phyloP scores from a whole-genome alignment of 2,329 filamentous ascomycete genomes.

The Arachnomyces sp. region DNA sequence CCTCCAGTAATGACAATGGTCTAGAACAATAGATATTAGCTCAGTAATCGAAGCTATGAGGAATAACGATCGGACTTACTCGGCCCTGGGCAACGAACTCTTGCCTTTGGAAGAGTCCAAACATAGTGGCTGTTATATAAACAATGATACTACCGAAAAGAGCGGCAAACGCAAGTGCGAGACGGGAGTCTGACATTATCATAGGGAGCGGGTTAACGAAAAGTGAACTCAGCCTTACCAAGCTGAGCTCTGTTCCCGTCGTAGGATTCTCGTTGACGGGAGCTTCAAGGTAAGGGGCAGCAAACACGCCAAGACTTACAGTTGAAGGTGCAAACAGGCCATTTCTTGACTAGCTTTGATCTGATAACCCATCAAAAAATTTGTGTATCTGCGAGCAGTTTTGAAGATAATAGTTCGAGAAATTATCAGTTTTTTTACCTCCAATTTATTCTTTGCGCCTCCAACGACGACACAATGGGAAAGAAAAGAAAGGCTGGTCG shows the following conservation, averaged over 20 bases:
- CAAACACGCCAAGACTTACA: background rate
- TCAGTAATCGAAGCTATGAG: slow-evolving; percentile 7
- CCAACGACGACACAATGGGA: slow-evolving; percentile 34
- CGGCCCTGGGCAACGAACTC: slow-evolving; percentile 78
- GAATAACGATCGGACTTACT: slow-evolving; percentile 43
- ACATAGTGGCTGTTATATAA: slow-evolving; percentile 30
- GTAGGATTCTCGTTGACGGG: background rate
- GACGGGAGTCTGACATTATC: too few species aligned
- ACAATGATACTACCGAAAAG: slow-evolving; percentile 20
- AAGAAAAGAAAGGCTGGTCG: slow-evolving; percentile 62
- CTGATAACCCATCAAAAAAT: too few species aligned
- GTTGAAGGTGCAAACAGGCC: background rate
- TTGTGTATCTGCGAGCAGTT: background rate
- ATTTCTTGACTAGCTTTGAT: too few species aligned
- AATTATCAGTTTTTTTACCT: slow-evolving; percentile 5
- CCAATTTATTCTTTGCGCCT: slow-evolving; percentile 1
- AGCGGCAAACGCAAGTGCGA: background rate
- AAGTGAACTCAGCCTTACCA: too few species aligned
- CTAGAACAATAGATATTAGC: slow-evolving; percentile 41
- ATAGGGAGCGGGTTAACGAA: too few species aligned
- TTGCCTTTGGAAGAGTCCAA: slow-evolving; percentile 47
- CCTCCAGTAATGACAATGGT: slow-evolving; percentile 84
- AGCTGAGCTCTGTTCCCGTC: background rate
- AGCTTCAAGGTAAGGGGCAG: background rate
- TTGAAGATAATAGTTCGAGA: slow-evolving; percentile 7